Conservation (phyloP, 371 early-diverging fungal genomes). For the Saksenaea oblongispora region DNA sequence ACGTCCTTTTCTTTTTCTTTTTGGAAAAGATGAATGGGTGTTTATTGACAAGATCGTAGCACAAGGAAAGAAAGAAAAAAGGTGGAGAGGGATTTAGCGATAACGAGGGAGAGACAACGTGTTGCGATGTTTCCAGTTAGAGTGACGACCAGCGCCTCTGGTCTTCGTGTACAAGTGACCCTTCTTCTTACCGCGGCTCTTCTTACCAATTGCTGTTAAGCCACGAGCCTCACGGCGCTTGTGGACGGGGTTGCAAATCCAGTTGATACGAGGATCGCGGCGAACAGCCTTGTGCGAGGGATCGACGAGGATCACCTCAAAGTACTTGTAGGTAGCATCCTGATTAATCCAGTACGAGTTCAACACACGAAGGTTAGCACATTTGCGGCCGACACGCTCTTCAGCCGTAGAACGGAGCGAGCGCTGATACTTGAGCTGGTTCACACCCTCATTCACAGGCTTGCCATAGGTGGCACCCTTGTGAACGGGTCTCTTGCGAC, state of each 20-base stretch:
- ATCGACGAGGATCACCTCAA: slow-evolving; percentile 98
- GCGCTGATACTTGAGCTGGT: slow-evolving; percentile 96
- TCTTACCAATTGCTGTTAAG: slow-evolving; percentile 96
- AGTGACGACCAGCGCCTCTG: slow-evolving; percentile 92
- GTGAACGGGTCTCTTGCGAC: slow-evolving; percentile 92
- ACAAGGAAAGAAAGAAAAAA: not conserved
- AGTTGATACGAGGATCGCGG: slow-evolving; percentile 89
- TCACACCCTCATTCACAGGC: slow-evolving; percentile 97
- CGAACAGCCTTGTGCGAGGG: slow-evolving; percentile 97
- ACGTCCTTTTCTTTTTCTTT: no score
- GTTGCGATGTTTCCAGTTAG: slow-evolving; percentile 76
- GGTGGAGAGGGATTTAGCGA: slow-evolving; percentile 55
- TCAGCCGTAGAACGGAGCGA: slow-evolving; percentile 94
- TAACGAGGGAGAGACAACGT: slow-evolving; percentile 82
- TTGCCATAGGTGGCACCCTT: slow-evolving; percentile 99
- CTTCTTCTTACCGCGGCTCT: slow-evolving; percentile 98
- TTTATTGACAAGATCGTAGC: no score
- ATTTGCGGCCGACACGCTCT: slow-evolving; percentile 95
- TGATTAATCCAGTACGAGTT: slow-evolving; percentile 99
- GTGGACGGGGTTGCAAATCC: slow-evolving; percentile 97
- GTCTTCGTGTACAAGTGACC: slow-evolving; percentile 99
- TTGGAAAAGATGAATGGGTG: no score
- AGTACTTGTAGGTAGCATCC: slow-evolving; percentile 99
- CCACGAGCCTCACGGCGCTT: slow-evolving; percentile 99
- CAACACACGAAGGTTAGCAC: slow-evolving; percentile 94